Conservation (phyloP, 306 rosid genomes). For the Vigna unguiculata region DNA sequence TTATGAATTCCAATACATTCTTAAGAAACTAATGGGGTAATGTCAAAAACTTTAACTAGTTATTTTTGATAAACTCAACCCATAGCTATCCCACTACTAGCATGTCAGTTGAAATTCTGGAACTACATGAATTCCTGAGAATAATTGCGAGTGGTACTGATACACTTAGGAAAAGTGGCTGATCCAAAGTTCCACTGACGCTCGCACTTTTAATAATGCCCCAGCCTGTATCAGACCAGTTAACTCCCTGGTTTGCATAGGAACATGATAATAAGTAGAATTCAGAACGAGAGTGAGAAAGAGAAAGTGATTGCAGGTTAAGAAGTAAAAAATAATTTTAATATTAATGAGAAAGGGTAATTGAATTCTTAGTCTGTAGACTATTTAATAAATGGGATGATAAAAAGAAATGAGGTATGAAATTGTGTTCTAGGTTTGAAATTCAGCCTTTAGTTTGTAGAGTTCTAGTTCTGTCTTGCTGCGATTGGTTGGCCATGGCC, state of each 20-base stretch:
- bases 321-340: neutral
- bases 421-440: constrained; percentile 10
- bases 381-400: neutral
- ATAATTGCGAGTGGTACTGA: constrained; percentile 13
- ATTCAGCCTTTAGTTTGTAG: neutral
- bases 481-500: neutral
- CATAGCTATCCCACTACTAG: too few species aligned
- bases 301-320: neutral
- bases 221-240: neutral
- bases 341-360: neutral
- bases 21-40: neutral
- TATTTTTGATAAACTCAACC: neutral
- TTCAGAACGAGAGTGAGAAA: neutral
- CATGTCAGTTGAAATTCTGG: neutral
- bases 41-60: neutral
- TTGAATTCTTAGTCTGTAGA: neutral
- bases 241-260: neutral
- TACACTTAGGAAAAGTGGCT: neutral
- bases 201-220: neutral
- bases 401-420: neutral
- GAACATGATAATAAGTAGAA: neutral
- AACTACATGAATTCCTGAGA: constrained; percentile 9
- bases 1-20: neutral
- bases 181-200: neutral
- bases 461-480: neutral